Base-by-base conservation (phyloP, 352 stramenopile genomes). In the Phytophthora parvispora region DNA sequence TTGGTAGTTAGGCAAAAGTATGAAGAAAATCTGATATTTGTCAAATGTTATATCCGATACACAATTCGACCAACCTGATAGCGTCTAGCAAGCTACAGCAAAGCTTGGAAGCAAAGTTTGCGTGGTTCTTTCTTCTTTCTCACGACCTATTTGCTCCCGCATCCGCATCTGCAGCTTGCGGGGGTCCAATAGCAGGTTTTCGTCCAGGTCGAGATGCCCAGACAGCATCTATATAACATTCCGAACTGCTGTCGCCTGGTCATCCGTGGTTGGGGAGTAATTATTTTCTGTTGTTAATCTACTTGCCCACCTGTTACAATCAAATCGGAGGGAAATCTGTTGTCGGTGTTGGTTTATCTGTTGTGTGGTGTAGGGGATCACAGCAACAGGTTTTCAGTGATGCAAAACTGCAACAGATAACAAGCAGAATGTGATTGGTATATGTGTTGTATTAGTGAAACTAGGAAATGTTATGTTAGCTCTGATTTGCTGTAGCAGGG, bases 371-470 rank as follows among this genome's bases (percentile, higher is more conserved):
- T 16, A 15, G 32, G 32, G 32, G 32, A 38, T 13, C 4, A 38
- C 12, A 38, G 32, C 32, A 16, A 38, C 6, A 38, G 6, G 13
- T 58, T 16, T 7, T 38, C 28, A 20, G 52, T 20, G 2, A 22
- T 28, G 15, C 60, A 5, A 24, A 22, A 34, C 54, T 60, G 27
- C 34, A 70, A 54, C 4, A 60, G 38, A 5, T 51, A 31, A 51
- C 47, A 67, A 2, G 67, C 60, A 9, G 9, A 38, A 13, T 38
- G 12, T 9, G 16, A 9, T 38, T 13, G 32, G 32, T 18, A 38
- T 38, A 38, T 48, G 53, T 58, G 15, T 58, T 55, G 20, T 67
- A 13, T 4, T 63, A 10, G 0, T 67, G 22, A 18, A n/a, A n/a
- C n/a, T n/a, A n/a, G n/a, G n/a, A n/a, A n/a, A n/a, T n/a, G n/a